Base-by-base conservation (phyloP, 768 basidiomycete genomes). In the Lyophyllum shimeji region DNA sequence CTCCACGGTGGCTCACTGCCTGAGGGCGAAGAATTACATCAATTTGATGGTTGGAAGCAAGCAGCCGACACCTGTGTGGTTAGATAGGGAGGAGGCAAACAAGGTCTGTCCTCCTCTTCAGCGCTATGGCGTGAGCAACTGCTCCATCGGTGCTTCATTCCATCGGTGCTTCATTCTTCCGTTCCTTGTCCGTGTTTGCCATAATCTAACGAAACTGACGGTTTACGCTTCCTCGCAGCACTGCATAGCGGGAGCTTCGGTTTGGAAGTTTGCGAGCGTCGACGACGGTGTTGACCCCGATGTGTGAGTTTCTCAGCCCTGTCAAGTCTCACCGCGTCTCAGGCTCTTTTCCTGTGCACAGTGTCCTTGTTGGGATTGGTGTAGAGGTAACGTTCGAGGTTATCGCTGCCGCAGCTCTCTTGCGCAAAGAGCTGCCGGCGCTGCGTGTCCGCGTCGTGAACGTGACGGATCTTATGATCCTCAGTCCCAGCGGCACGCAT, bases 31-130 rank as follows among this genome's bases (percentile, higher is more conserved):
- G 76, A 88, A 93, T 70, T 94, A 94, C 58, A 74, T 93, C 51
- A 93, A 94, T 66, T 70, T 93, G 56, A 90, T 97, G 80, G 90
- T 95, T 33, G 93, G 93, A 23, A 90, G 87, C 69, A 95, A 95
- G 74, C 86, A 89, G 51, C 87, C 87, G 3, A 87, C 86, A 3
- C 83, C 87, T 2, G 84, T 87, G n/a, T 93, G 88, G 86, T 67
- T 93, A 25, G 82, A 78, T 25, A 79, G 83, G 12, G 89, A 93
- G 61, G 90, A 92, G 59, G 90, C 91, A 8, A 76, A 91, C 53
- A 72, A 73, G 65, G 86, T 86, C 63, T 45, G 72, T 69, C 43
- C 17, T 29, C 13, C 18, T 18, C 9, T 27, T 37, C n/a, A n/a
- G 34, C 12, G 2, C 29, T 9, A 29, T 29, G 15, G 7, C 6